Base-by-base conservation (phyloP, 306 rosid genomes). In the Mimosa pudica region DNA sequence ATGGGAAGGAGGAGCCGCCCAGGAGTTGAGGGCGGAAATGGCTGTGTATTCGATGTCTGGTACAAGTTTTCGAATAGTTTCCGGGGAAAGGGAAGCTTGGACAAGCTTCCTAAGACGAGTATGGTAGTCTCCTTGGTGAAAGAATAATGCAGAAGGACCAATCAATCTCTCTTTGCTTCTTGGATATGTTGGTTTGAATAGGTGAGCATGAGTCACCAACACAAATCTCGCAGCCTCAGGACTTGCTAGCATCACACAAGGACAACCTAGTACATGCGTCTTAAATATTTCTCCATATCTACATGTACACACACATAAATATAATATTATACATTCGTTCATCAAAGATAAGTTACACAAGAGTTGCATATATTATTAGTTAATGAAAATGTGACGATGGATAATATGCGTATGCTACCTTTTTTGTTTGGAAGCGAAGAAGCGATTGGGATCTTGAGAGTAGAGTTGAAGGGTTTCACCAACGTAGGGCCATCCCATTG, bases 91-190 rank as follows among this genome's bases (percentile, higher is more conserved):
- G 1, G 94, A 90, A 42, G 63, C 84, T 30, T 86, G 94, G 42
- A 94, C 94, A 2, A 94, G 90, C 84, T 90, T 92, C 71, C 91
- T 81, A 1, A 92, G 82, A 20, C 76, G 85, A 35, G 83, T 49
- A 76, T 94, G 98, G 87, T 92, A 92, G 10, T 84, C 70, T 54
- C 97, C 98, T 83, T 92, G 93, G 87, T 94, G 97, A 65, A 90
- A 94, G 86, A 94, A 94, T 61, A 94, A 85, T 77, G 98, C 98
- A 9, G 90, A 83, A 78, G 97, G 91, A n/a, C 98, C 98, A 67
- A 94, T 92, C 35, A 94, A 49, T 48, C 77, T 87, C 90, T 94
- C 98, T 76, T 94, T 94, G 86, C 97, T 89, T 74, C 89, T 94
- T 3, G 98, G 97, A 86, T 92, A 92, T 49, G 96, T 92, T 3